Conservation (phyloP, 2,329 filamentous ascomycete genomes). For the Pseudofabraea citricarpa region DNA sequence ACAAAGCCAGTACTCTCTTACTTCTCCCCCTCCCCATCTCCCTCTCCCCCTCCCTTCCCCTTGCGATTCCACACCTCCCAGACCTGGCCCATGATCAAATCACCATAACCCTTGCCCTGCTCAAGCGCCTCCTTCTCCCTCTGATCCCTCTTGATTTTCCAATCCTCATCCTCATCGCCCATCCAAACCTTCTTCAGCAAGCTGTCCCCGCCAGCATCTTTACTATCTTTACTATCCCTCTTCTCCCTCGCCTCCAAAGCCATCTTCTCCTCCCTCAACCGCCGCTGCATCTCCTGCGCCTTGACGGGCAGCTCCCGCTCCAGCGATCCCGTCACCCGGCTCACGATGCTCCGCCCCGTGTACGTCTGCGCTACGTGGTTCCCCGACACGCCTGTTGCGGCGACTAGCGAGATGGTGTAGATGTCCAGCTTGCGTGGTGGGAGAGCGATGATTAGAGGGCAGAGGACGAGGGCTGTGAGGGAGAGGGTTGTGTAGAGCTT, state of each 20-base stretch:
- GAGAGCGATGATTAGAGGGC: slow-evolving; percentile 48
- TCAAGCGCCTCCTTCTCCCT: slow-evolving; percentile 28
- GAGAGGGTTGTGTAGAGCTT: slow-evolving; percentile 25
- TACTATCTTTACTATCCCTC: slow-evolving; percentile 7
- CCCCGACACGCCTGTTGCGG: slow-evolving; percentile 27
- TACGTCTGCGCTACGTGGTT: slow-evolving; percentile 26
- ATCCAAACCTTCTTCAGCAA: slow-evolving; percentile 50
- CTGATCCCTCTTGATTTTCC: slow-evolving; percentile 26
- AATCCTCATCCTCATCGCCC: slow-evolving; percentile 44
- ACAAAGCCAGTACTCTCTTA: slow-evolving; percentile 5
- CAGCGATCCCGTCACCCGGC: slow-evolving; percentile 11
- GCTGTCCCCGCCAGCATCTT: slow-evolving; percentile 10
- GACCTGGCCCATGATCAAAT: slow-evolving; percentile 39
- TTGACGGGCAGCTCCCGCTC: slow-evolving; percentile 15
- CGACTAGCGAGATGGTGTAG: slow-evolving; percentile 50
- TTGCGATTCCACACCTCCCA: slow-evolving; percentile 42
- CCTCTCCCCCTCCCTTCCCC: slow-evolving; percentile 28
- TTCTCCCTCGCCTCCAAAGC: slow-evolving; percentile 2
- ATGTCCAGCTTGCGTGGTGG: slow-evolving; percentile 59
- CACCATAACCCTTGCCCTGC: slow-evolving; percentile 33
- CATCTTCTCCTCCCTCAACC: slow-evolving; percentile 18
- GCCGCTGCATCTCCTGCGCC: slow-evolving; percentile 18
- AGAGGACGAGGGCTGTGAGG: slow-evolving; percentile 42
- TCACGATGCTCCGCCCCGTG: slow-evolving; percentile 21
- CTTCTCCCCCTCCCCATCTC: slow-evolving; percentile 16